Evolutionary conservation across 2,329 filamentous ascomycete species (phyloP), one percentile per base, ranked within the genome.

Genomic region (Hypoxylon sp.): DNA sequence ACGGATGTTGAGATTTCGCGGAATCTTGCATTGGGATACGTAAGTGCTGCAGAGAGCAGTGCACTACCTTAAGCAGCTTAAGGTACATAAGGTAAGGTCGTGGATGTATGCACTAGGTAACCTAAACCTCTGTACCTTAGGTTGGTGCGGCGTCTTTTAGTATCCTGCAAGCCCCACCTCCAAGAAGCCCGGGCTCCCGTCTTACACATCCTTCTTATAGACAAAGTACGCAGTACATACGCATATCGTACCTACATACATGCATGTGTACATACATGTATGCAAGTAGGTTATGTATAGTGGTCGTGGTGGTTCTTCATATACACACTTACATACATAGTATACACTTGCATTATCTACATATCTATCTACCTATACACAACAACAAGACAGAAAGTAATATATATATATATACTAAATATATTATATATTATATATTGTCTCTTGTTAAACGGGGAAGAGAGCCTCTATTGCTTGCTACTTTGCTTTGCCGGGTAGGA

Each of bases 21-120:
- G 75, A 75, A 77, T 77, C 76, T 75, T 73, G 74, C 76, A 78
- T 78, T 72, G 70, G 70, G 72, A 74, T 76, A 75, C 72, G 71
- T 72, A 74, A 72, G 69, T 73, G 63, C 70, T 74, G 73, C 74
- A 75, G 62, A 70, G 65, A 71, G 63, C 28, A 30, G 53, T 63
- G 23, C 50, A 59, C 70, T 59, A 63, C 46, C 60, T 30, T 30
- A 30, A 30, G 28, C 23, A 23, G 23, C 23, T 23, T 23, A 23
- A 23, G 23, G 23, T 23, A n/a, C n/a, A n/a, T n/a, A n/a, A n/a
- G n/a, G 25, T 25, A 25, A 25, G 25, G 25, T 25, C 4, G 25
- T 25, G 25, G 25, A 25, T 25, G 25, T 25, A 25, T 4, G 25
- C 25, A 25, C 25, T 25, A 25, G n/a, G n/a, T n/a, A n/a, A n/a